Evolutionary conservation across 2,329 filamentous ascomycete species (phyloP).

Genomic region (Cercospora citrullina): DNA sequence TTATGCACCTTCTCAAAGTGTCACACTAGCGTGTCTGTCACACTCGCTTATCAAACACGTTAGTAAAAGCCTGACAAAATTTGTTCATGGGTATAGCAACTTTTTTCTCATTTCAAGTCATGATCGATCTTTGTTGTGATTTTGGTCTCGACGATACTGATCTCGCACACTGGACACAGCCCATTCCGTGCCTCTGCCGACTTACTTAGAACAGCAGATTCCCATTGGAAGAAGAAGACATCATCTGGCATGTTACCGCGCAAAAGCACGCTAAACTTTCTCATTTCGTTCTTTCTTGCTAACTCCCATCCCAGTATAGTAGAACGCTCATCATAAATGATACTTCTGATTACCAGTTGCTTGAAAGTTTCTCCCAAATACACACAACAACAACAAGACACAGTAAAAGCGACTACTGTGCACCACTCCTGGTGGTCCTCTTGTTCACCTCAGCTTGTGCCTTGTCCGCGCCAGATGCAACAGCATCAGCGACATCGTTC

Average conservation of each 20-base stretch:
- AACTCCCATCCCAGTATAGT: background rate
- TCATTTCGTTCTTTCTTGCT: background rate
- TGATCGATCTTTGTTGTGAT: background rate
- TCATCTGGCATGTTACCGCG: background rate
- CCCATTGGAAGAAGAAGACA: background rate
- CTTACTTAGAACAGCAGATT: background rate
- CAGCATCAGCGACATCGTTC: conserved; percentile 68
- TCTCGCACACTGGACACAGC: background rate
- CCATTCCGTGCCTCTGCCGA: background rate
- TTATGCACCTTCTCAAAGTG: too few relatives aligned
- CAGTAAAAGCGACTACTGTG: conserved; percentile 16
- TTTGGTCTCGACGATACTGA: background rate
- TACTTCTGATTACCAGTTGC: background rate
- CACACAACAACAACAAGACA: background rate
- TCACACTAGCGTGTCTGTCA: too few relatives aligned
- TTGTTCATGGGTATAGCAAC: background rate
- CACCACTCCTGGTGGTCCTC: conserved; percentile 35
- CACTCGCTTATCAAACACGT: too few relatives aligned
- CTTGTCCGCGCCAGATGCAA: conserved; percentile 66
- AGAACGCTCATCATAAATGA: background rate
- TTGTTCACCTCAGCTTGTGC: conserved; percentile 69
- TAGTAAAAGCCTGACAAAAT: background rate
- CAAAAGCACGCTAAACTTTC: background rate
- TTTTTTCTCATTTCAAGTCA: background rate
- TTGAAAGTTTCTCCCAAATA: background rate